phyloP scores from a whole-genome alignment of 78 protist species.

The Dictyostelium purpureum region DNA sequence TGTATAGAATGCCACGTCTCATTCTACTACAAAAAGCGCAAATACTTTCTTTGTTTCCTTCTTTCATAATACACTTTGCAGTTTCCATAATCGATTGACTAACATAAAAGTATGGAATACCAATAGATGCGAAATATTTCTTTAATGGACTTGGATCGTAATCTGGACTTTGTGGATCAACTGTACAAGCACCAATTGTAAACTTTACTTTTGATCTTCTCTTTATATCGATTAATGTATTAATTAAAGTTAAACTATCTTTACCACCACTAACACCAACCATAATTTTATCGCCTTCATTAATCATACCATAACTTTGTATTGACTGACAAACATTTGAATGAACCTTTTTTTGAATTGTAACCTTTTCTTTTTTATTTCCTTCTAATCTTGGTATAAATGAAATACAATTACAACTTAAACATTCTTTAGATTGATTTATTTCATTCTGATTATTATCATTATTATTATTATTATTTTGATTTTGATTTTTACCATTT shows the following conservation, averaged over 20 bases:
- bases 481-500: background rate
- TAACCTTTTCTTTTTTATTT: constrained; percentile 11
- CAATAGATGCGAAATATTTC: constrained; percentile 26
- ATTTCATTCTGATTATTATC: no score
- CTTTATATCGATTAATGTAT: constrained; percentile 45
- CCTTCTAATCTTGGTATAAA: constrained; percentile 56
- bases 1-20: constrained; percentile 89
- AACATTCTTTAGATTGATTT: constrained; percentile 26
- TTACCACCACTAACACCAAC: constrained; percentile 92
- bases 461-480: background rate
- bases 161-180: constrained; percentile 91
- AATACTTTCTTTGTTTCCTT: constrained; percentile 24
- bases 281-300: constrained; percentile 84
- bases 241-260: constrained; percentile 87
- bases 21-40: constrained; percentile 49
- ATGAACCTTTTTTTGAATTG: constrained; percentile 12
- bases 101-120: constrained; percentile 66
- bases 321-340: constrained; percentile 65
- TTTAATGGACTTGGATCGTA: constrained; percentile 91
- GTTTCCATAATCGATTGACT: constrained; percentile 2
- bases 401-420: constrained; percentile 43
- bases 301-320: constrained; percentile 73
- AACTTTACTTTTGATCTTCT: constrained; percentile 64
- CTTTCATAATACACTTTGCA: constrained; percentile 20
- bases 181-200: constrained; percentile 86